These are phyloP conservation scores for Batrachochytrium dendrobatidis DNA, from an alignment of 371 early-diverging fungal genomes.

Conservation along the genomic window DNA sequence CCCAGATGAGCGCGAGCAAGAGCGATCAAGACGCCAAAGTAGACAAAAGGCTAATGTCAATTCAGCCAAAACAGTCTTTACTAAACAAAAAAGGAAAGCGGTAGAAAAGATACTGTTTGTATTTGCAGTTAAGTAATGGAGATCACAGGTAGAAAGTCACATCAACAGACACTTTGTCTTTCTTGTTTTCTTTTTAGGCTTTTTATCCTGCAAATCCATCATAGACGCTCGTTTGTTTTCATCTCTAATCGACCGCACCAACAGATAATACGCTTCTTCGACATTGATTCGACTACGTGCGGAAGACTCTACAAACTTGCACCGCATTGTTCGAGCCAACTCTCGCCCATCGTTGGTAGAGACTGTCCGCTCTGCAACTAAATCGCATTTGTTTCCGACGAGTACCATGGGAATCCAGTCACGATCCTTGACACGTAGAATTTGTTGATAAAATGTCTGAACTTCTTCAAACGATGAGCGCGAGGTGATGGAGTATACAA, in stretches of 20 bases:
- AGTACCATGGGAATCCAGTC: conserved; percentile 76
- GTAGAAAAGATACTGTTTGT: too few relatives aligned
- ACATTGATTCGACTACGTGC: conserved; percentile 89
- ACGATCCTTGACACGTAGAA: conserved; percentile 74
- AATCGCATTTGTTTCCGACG: conserved; percentile 93
- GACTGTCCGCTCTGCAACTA: conserved; percentile 75
- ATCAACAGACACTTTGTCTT: conserved; percentile 2
- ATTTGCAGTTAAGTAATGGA: too few relatives aligned
- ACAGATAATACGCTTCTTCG: conserved; percentile 81
- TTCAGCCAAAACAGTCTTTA: too few relatives aligned
- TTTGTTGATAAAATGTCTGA: conserved; percentile 63
- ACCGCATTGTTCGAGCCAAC: conserved; percentile 67
- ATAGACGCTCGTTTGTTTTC: conserved; percentile 17
- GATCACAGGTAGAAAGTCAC: too few relatives aligned
- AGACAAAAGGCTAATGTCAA: too few relatives aligned
- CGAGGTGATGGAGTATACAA: conserved; percentile 66
- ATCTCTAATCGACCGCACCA: conserved; percentile 50
- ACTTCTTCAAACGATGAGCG: conserved; percentile 74
- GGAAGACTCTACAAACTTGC: conserved; percentile 85
- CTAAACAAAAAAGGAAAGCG: too few relatives aligned
- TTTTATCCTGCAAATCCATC: neutral
- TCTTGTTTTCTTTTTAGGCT: neutral
- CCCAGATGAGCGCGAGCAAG: too few relatives aligned
- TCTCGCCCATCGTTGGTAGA: conserved; percentile 64
- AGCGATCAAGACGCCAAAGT: too few relatives aligned